Conservation (phyloP, 2,329 filamentous ascomycete genomes). For the Aspergillus nomiae region DNA sequence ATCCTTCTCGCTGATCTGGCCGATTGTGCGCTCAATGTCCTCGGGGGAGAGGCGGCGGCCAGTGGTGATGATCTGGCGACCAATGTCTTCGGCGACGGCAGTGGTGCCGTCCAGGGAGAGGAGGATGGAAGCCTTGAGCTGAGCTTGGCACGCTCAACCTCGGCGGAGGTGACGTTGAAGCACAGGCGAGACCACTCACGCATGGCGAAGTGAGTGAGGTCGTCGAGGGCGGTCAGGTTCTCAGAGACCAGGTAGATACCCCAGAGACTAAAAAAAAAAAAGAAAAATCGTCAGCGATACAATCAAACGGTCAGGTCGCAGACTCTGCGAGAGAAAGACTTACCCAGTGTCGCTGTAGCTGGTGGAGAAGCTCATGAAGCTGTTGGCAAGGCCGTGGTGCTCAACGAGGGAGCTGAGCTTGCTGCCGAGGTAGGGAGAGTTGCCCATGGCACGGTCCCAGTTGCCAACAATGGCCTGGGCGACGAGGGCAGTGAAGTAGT, state of each 20-base stretch:
- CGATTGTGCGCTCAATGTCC: slow-evolving; percentile 92
- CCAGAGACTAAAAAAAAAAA: slow-evolving; percentile 88
- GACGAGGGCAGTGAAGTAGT: slow-evolving; percentile 98
- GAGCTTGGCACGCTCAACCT: slow-evolving; percentile 98
- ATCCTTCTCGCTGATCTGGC: slow-evolving; percentile 88
- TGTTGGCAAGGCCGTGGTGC: slow-evolving; percentile 95
- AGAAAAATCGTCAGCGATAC: neutral
- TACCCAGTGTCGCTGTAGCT: slow-evolving; percentile 99
- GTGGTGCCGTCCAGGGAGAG: slow-evolving; percentile 97
- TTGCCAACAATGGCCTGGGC: slow-evolving; percentile 99
- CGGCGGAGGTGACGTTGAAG: slow-evolving; percentile 81
- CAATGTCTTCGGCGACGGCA: slow-evolving; percentile 96
- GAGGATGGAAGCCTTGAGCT: slow-evolving; percentile 97
- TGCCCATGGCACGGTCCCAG: slow-evolving; percentile 99
- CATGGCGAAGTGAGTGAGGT: slow-evolving; percentile 96
- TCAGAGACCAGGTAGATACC: slow-evolving; percentile 98
- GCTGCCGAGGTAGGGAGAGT: slow-evolving; percentile 95
- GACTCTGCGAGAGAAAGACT: slow-evolving; percentile 35
- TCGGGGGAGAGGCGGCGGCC: slow-evolving; percentile 86
- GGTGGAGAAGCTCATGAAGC: slow-evolving; percentile 99
- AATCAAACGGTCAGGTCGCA: neutral
- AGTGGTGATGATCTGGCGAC: slow-evolving; percentile 96
- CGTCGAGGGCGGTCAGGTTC: slow-evolving; percentile 82
- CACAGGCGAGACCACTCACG: slow-evolving; percentile 97
- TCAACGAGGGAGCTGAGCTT: slow-evolving; percentile 95